phyloP scores from a whole-genome alignment of 208 protist species.

The Wallacemonas sp. region DNA sequence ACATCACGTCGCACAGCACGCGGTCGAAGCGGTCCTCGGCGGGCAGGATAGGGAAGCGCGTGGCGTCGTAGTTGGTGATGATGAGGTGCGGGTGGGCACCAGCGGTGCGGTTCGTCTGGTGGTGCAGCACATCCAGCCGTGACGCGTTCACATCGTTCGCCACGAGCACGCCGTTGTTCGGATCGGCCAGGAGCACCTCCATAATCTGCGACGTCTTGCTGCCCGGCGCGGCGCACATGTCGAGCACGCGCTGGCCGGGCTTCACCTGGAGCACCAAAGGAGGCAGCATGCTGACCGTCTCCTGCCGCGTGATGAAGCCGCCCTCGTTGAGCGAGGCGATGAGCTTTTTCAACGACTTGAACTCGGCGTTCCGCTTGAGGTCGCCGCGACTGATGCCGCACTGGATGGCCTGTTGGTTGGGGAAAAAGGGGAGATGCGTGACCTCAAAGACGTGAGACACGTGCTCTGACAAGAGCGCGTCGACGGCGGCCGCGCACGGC shows the following conservation, averaged over 20 bases:
- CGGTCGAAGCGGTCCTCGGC: conserved; percentile 80
- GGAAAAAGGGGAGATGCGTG: conserved; percentile 58
- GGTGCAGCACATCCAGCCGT: conserved; percentile 81
- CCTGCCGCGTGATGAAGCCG: conserved; percentile 92
- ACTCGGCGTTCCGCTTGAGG: conserved; percentile 70
- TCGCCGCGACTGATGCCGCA: conserved; percentile 76
- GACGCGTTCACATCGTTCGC: conserved; percentile 91
- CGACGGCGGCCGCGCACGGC: conserved; percentile 35
- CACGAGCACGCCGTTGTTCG: conserved; percentile 72
- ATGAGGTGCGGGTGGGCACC: conserved; percentile 80
- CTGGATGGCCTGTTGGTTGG: conserved; percentile 62
- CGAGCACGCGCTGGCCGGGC: conserved; percentile 78
- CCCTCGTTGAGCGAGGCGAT: conserved; percentile 85
- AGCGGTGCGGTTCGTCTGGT: conserved; percentile 73
- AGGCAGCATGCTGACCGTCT: conserved; percentile 91
- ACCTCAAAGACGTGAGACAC: conserved; percentile 52
- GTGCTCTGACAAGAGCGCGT: conserved; percentile 39
- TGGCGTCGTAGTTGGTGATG: conserved; percentile 90
- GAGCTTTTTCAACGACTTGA: conserved; percentile 68
- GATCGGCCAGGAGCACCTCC: conserved; percentile 54
- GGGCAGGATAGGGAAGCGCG: conserved; percentile 72
- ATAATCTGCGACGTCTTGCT: conserved; percentile 92
- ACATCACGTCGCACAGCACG: conserved; percentile 95
- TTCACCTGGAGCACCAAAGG: conserved; percentile 77
- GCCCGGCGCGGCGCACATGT: conserved; percentile 89